Base-by-base conservation (phyloP, 768 basidiomycete species). In the Phaeolepiota aurea region DNA sequence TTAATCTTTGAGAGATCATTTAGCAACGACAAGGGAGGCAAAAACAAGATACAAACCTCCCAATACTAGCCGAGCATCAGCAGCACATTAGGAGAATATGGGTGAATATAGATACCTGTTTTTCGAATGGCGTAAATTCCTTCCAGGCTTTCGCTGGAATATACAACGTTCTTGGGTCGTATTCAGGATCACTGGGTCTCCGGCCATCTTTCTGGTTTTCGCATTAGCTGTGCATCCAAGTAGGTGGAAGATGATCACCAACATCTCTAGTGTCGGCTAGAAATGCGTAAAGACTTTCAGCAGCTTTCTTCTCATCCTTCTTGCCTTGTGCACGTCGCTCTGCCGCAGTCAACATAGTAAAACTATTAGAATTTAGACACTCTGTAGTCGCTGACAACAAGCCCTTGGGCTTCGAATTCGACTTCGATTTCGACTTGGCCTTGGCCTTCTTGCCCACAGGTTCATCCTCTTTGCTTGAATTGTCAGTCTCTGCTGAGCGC, bases 111-210 rank as follows among this genome's bases (percentile, higher is more conserved):
- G 55, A 21, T 43, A 76, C 82, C 72, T 89, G 91, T 51, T 81
- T 91, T 64, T 99, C 96, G 55, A 99, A 99, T 0, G 93, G 91
- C 1, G 92, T 94, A 52, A 99, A 94, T 0, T 68, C 66, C 19
- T 68, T 66, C 90, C 92, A 94, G 0, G 80, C 78, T 32, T 65
- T 72, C 20, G 71, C 59, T 0, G 93, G 93, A 40, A 98, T 75
- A 54, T 72, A 76, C 20, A 98, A 59, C 0, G 96, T 96, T 36
- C 93, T 69, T 4, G 88, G 88, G 52, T 99, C 94, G 51, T 97
- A 98, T 11, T 82, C 78, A 0, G 84, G 78, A 46, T 94, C 76
- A n/a, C 75, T 78, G 19, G 88, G 87, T 41, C 74, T 67, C 37
- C 76, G 68, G 1, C 81, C 76, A 49, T 96, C 89, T 71, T 85